These are phyloP conservation scores for Durio zibethinus DNA, from an alignment of 345 rosid species.

Conservation along the genomic window DNA sequence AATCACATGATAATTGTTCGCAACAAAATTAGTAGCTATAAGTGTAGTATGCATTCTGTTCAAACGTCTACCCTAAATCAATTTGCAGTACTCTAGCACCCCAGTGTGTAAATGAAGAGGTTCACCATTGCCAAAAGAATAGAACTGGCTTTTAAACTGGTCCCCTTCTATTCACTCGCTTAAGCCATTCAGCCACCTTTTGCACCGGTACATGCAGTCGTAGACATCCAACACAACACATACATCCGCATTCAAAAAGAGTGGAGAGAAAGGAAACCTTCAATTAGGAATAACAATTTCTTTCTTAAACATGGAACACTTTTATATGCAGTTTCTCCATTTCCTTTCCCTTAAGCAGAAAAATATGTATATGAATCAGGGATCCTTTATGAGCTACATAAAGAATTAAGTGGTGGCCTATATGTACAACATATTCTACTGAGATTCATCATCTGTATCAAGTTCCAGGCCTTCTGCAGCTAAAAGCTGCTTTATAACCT, in stretches of 20 bases:
- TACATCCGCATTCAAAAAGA: neutral
- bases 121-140: neutral
- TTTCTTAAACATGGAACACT: neutral
- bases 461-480: constrained; percentile 94
- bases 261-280: constrained; percentile 8
- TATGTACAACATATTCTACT: constrained; percentile 8
- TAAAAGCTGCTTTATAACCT: constrained; percentile 57
- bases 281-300: neutral
- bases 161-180: neutral
- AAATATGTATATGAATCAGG: neutral
- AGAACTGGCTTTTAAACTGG: neutral
- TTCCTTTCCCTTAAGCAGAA: neutral
- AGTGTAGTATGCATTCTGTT: neutral
- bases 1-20: no score
- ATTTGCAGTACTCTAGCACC: neutral
- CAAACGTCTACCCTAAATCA: neutral
- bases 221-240: neutral
- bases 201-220: neutral
- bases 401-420: neutral
- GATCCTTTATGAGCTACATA: neutral
- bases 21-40: no score
- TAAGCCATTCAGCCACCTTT: neutral
- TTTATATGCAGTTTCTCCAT: neutral
- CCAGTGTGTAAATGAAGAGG: neutral
- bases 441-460: constrained; percentile 57